Evolutionary conservation across 345 rosid genomes (phyloP).

Genomic region (Boechera retrofracta): DNA sequence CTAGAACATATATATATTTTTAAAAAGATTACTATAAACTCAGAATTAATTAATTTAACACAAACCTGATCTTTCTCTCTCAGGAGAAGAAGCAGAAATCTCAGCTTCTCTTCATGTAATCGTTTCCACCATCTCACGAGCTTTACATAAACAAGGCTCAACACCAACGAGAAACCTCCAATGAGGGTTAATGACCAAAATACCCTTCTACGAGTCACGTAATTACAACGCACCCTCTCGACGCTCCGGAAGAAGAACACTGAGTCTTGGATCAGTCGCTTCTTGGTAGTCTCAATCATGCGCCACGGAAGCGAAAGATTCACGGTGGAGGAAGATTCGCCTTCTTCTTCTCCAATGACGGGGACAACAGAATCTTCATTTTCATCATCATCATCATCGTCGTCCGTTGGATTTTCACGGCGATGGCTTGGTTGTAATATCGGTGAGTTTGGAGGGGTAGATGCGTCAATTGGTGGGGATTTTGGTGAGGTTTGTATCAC

Average conservation of each 20-base stretch:
- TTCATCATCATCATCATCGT: not conserved
- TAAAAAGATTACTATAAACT: not conserved
- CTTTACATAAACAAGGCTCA: conserved; percentile 35
- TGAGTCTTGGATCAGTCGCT: conserved; percentile 23
- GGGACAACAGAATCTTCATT: conserved; percentile 12
- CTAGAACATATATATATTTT: not conserved
- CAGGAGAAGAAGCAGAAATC: conserved; percentile 25
- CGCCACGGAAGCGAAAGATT: conserved; percentile 32
- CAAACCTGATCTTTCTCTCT: conserved; percentile 49
- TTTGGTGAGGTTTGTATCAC: conserved; percentile 37
- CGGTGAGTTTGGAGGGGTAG: conserved; percentile 33
- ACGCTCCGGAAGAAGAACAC: not conserved
- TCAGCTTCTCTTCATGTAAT: conserved; percentile 42
- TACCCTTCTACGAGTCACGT: conserved; percentile 24
- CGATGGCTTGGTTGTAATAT: conserved; percentile 25
- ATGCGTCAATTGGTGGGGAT: not conserved
- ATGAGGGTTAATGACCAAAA: conserved; percentile 35
- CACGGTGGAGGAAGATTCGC: conserved; percentile 17
- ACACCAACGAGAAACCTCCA: conserved; percentile 30
- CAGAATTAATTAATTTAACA: not conserved
- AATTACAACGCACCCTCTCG: conserved; percentile 8
- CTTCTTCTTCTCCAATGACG: conserved; percentile 26
- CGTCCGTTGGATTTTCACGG: conserved; percentile 14
- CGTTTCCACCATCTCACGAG: conserved; percentile 45
- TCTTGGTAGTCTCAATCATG: conserved; percentile 25